These are phyloP conservation scores for Collybia mongolica DNA, from an alignment of 768 basidiomycete genomes.

Conservation along the genomic window DNA sequence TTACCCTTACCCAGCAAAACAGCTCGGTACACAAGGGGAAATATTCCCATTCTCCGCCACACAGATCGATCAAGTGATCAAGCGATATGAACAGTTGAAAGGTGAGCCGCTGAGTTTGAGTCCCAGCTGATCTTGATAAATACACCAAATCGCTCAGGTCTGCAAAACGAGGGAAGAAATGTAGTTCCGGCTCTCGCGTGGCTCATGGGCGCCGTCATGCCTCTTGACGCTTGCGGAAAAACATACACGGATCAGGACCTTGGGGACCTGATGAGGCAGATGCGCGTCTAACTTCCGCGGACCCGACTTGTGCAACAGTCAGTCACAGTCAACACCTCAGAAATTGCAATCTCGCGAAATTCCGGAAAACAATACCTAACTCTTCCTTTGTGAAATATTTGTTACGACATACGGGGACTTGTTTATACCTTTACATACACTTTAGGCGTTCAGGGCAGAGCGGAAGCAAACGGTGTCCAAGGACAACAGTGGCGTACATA, in stretches of 20 bases:
- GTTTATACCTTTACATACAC: too few relatives aligned
- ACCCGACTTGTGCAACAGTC: not conserved
- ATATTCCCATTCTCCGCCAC: constrained; percentile 33
- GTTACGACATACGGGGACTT: too few relatives aligned
- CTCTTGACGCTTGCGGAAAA: constrained; percentile 32
- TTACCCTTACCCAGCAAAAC: constrained; percentile 6
- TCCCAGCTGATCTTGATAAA: constrained; percentile 1
- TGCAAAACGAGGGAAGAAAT: constrained; percentile 27
- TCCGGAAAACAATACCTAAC: not conserved
- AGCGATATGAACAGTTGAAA: constrained; percentile 34
- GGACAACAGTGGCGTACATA: constrained; percentile 21
- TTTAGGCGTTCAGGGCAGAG: constrained; percentile 3
- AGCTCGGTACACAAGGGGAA: constrained; percentile 29
- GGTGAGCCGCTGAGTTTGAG: constrained; percentile 21
- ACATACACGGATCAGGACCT: constrained; percentile 26
- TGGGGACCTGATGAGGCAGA: constrained; percentile 29
- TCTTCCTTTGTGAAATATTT: too few relatives aligned
- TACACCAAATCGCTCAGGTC: constrained; percentile 15
- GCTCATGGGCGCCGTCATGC: constrained; percentile 45
- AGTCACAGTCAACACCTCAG: not conserved
- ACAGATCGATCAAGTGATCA: constrained; percentile 37
- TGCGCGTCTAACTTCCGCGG: constrained; percentile 20
- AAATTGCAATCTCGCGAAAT: constrained; percentile 4
- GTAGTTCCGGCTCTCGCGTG: constrained; percentile 32
- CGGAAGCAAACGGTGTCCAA: constrained; percentile 32